Evolutionary conservation across 108 stramenopile genomes (phyloP).

Genomic region (Pinguiococcus pyrenoidosus): DNA sequence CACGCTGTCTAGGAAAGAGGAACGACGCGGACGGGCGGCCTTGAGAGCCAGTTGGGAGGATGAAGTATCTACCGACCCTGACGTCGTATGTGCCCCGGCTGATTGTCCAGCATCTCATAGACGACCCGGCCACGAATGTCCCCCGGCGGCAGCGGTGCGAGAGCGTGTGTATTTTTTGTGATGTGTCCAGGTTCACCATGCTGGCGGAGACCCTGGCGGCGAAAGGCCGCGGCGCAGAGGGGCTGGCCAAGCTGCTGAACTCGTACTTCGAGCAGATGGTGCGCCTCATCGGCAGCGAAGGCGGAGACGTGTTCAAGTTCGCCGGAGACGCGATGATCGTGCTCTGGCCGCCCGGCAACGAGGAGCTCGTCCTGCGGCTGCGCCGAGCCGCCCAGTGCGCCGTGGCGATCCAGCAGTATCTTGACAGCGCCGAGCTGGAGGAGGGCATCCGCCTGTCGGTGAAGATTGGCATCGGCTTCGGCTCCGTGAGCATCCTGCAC

Average conservation of each 20-base stretch:
- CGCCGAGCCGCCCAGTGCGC: slow-evolving; percentile 42
- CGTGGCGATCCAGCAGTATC: slow-evolving; percentile 27
- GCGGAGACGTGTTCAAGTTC: slow-evolving; percentile 51
- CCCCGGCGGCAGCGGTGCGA: slow-evolving; percentile 31
- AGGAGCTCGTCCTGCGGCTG: slow-evolving; percentile 15
- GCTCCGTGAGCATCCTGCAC: slow-evolving; percentile 31
- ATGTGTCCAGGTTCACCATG: slow-evolving; percentile 42
- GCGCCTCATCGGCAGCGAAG: slow-evolving; percentile 33
- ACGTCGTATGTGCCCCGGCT: slow-evolving; percentile 16
- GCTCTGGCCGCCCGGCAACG: slow-evolving; percentile 33
- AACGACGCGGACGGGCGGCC: too few species aligned
- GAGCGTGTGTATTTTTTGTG: slow-evolving; percentile 40
- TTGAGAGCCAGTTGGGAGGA: slow-evolving; percentile 3
- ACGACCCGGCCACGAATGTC: slow-evolving; percentile 4
- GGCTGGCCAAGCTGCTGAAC: slow-evolving; percentile 39
- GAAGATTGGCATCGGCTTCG: slow-evolving; percentile 42
- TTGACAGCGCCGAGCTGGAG: slow-evolving; percentile 7
- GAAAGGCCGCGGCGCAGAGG: slow-evolving; percentile 34
- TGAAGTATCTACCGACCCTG: slow-evolving; percentile 15
- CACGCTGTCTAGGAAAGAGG: too few species aligned
- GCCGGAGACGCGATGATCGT: slow-evolving; percentile 49
- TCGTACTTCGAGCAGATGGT: slow-evolving; percentile 46
- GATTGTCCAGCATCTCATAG: slow-evolving; percentile 15
- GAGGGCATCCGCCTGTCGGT: slow-evolving; percentile 28
- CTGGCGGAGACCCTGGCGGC: slow-evolving; percentile 37